Evolutionary conservation across 371 early-diverging fungal genomes (phyloP).

Genomic region (Phascolomyces articulosus): DNA sequence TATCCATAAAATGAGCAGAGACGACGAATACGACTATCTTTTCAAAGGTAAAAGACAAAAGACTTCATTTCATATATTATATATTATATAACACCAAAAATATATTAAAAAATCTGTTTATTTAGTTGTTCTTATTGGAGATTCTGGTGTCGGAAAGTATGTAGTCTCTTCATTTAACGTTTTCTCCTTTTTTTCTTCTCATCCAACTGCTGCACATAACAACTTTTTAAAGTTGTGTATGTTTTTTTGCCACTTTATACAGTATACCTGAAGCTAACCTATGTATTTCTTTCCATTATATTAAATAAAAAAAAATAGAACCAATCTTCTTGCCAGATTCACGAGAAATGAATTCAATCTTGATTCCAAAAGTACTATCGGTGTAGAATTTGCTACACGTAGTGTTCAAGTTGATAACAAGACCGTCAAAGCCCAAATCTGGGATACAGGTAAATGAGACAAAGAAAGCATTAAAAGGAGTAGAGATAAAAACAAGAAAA

Average conservation of each 20-base stretch:
- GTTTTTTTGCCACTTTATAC: too few relatives aligned
- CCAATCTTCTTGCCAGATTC: conserved; percentile 97
- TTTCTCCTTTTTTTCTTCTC: not conserved
- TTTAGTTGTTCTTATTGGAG: conserved; percentile 98
- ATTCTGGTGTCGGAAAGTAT: conserved; percentile 98
- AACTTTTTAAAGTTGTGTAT: too few relatives aligned
- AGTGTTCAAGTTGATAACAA: conserved; percentile 96
- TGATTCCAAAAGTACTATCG: conserved; percentile 99
- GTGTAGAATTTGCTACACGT: conserved; percentile 99
- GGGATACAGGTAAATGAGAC: conserved; percentile 77
- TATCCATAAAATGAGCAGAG: conserved; percentile 68
- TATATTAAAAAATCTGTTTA: not conserved
- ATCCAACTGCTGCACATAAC: not conserved
- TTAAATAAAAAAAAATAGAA: conserved; percentile 29
- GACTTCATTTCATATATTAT: too few relatives aligned
- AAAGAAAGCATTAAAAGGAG: not conserved
- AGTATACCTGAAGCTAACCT: too few relatives aligned
- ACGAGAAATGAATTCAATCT: conserved; percentile 97
- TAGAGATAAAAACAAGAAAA: not conserved
- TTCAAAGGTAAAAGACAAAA: conserved; percentile 82
- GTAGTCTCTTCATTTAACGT: not conserved
- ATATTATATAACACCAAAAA: not conserved
- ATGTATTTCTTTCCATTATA: too few relatives aligned
- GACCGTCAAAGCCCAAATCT: conserved; percentile 99
- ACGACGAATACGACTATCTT: conserved; percentile 96